Evolutionary conservation across 2,329 filamentous ascomycete genomes (phyloP).

Genomic region (Periconia sp.): DNA sequence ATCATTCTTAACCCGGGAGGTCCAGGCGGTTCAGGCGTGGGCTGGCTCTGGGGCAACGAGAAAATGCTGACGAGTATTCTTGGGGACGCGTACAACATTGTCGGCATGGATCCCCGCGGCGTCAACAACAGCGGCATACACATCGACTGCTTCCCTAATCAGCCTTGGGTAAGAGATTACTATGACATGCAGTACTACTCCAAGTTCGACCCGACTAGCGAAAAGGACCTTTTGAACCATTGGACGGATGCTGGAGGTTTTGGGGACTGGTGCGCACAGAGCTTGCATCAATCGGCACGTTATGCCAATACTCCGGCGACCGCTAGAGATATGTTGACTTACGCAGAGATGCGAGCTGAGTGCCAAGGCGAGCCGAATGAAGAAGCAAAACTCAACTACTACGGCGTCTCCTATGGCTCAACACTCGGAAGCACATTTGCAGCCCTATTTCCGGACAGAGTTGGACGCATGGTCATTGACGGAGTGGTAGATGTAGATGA

Average conservation of each 20-base stretch:
- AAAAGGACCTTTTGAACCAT: not conserved
- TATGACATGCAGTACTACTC: conserved; percentile 5
- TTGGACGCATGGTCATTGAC: conserved; percentile 44
- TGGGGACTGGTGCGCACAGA: conserved; percentile 18
- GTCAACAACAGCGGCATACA: conserved; percentile 37
- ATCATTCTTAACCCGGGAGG: conserved; percentile 53
- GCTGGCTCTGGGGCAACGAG: conserved; percentile 25
- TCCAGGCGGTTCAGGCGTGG: conserved; percentile 48
- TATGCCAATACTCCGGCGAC: conserved; percentile 18
- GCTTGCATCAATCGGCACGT: conserved; percentile 5
- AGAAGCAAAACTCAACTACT: conserved; percentile 35
- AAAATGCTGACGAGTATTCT: not conserved
- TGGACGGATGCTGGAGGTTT: conserved; percentile 8
- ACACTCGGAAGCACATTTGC: conserved; percentile 49
- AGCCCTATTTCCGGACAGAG: conserved; percentile 45
- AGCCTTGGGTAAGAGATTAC: not conserved
- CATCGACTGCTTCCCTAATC: conserved; percentile 36
- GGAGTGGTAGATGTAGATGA: conserved; percentile 44
- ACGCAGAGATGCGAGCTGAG: conserved; percentile 13
- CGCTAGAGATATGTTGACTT: conserved; percentile 14
- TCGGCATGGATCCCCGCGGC: conserved; percentile 48
- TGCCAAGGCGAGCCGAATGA: conserved; percentile 9
- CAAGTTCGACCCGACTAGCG: not conserved
- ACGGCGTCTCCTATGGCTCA: conserved; percentile 48
- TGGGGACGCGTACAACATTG: conserved; percentile 41